Evolutionary conservation across 2,329 filamentous ascomycete species (phyloP).

Genomic region (Thelonectria discophora): DNA sequence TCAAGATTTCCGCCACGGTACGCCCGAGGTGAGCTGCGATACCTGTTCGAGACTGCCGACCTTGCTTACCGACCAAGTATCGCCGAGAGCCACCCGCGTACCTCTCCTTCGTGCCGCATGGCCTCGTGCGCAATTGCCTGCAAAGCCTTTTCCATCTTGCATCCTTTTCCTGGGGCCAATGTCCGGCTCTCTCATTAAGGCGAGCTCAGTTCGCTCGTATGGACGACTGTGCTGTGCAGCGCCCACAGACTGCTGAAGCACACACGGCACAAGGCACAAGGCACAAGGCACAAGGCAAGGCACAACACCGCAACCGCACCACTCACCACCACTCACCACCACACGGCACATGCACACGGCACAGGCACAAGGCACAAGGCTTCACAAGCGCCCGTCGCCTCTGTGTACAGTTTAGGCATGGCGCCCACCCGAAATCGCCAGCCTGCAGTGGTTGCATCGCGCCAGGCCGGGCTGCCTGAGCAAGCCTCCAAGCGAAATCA

Average conservation of each 20-base stretch:
- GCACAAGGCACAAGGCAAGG: not conserved
- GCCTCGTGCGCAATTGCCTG: slow-evolving; percentile 28
- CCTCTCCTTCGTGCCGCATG: slow-evolving; percentile 19
- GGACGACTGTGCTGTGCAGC: not conserved
- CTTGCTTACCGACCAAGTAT: slow-evolving; percentile 18
- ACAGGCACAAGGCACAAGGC: not conserved
- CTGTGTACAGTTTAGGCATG: slow-evolving; percentile 20
- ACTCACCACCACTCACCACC: not conserved
- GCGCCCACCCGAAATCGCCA: slow-evolving; percentile 6
- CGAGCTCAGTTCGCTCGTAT: not conserved
- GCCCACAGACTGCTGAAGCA: not conserved
- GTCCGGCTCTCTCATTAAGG: slow-evolving; percentile 3
- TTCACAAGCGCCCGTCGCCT: slow-evolving; percentile 12
- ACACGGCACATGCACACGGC: not conserved
- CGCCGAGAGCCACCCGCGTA: slow-evolving; percentile 26
- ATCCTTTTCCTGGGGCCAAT: slow-evolving; percentile 17
- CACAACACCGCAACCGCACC: no score
- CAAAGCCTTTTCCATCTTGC: slow-evolving; percentile 18
- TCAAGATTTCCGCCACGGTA: slow-evolving; percentile 23
- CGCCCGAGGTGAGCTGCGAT: slow-evolving; percentile 13
- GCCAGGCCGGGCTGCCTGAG: slow-evolving; percentile 20
- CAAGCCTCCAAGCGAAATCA: slow-evolving; percentile 35
- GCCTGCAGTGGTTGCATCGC: slow-evolving; percentile 24
- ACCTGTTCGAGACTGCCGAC: slow-evolving; percentile 14
- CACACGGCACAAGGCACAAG: not conserved